A percentile compares a stretch with the other conserved stretches of the same genome.
Evolutionary conservation across 2,329 filamentous ascomycete genomes (phyloP).

Genomic region (Arthrobotrys musiformis): DNA sequence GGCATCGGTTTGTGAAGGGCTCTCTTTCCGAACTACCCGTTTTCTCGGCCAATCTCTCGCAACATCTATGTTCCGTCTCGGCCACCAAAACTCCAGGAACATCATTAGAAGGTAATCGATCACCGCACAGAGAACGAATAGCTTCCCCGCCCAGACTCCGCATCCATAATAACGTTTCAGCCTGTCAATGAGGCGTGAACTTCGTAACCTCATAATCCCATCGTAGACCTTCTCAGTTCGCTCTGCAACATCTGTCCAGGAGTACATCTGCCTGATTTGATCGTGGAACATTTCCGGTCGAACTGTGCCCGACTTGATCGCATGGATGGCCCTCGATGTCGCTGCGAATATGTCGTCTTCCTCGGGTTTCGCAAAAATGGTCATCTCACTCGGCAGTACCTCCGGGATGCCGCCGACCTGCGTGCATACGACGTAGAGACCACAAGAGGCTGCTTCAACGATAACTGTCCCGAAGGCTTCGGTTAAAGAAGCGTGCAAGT

Average conservation of each 20-base stretch:
- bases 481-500: constrained; percentile 91
- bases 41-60: constrained; percentile 94
- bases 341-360: constrained; percentile 93
- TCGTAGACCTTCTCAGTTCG: constrained; percentile 96
- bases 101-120: constrained; percentile 93
- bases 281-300: constrained; percentile 95
- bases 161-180: constrained; percentile 97
- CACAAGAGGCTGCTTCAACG: constrained; percentile 94
- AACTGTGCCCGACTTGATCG: constrained; percentile 84
- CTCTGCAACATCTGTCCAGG: constrained; percentile 93
- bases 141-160: constrained; percentile 96
- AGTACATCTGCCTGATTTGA: constrained; percentile 98
- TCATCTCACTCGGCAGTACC: constrained; percentile 95
- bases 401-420: constrained; percentile 97
- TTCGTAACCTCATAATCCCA: constrained; percentile 86
- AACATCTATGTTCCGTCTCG: constrained; percentile 85
- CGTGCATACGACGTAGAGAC: constrained; percentile 94
- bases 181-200: constrained; percentile 91
- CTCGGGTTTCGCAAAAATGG: constrained; percentile 94
- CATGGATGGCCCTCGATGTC: constrained; percentile 87
- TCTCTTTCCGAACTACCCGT: constrained; percentile 31
- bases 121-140: constrained; percentile 93
- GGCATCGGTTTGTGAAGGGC: constrained; percentile 42
- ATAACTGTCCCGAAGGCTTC: constrained; percentile 98
- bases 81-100: constrained; percentile 86